Evolutionary conservation across 257 asterid genomes (phyloP).

Genomic region (Solanum microdontum): DNA sequence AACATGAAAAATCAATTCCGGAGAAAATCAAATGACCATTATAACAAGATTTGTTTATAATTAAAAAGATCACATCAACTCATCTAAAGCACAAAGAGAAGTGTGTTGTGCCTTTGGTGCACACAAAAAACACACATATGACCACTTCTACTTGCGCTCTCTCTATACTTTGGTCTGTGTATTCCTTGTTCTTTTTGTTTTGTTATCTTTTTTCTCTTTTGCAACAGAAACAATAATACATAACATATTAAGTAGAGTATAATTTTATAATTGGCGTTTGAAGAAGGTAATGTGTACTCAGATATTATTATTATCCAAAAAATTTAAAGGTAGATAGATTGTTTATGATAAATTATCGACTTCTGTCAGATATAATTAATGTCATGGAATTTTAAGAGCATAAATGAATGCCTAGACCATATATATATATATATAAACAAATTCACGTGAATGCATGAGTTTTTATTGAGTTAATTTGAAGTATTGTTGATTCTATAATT

Average conservation of each 20-base stretch:
- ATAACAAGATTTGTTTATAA: not conserved
- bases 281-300: not conserved
- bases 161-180: not conserved
- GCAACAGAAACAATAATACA: not conserved
- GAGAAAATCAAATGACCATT: no score
- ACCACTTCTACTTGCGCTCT: not conserved
- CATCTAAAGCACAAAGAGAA: not conserved
- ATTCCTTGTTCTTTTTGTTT: not conserved
- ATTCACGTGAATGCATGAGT: not conserved
- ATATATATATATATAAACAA: no score
- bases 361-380: no score
- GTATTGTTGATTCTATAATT: not conserved
- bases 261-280: not conserved
- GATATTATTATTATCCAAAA: no score
- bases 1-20: no score
- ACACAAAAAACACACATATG: not conserved
- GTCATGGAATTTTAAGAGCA: not conserved
- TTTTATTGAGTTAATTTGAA: not conserved
- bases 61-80: not conserved
- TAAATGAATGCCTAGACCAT: not conserved
- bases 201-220: not conserved
- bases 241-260: not conserved
- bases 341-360: no score
- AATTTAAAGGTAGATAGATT: no score
- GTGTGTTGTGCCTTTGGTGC: not conserved